phyloP scores from a whole-genome alignment of 1,284 basidiomycete genomes.

The Pyrrhoderma noxium region DNA sequence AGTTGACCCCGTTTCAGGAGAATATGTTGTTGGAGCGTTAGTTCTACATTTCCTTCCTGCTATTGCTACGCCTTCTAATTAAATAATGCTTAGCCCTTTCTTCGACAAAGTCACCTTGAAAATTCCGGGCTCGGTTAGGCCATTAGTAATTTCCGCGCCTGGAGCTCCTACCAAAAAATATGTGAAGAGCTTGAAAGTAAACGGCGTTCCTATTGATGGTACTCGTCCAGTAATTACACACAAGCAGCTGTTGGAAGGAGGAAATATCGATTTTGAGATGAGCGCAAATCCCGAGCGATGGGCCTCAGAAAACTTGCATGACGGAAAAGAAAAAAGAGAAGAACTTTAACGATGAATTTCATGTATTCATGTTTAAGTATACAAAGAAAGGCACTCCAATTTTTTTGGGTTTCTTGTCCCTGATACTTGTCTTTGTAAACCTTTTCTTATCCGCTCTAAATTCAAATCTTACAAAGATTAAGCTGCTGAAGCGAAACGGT shows the following conservation, averaged over 20 bases:
- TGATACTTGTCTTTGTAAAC: too few species aligned
- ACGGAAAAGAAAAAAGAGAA: not conserved
- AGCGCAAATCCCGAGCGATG: conserved; percentile 39
- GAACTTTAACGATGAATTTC: not conserved
- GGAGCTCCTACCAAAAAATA: conserved; percentile 53
- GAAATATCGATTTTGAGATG: conserved; percentile 60
- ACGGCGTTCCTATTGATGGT: conserved; percentile 35
- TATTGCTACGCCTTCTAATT: conserved; percentile 15
- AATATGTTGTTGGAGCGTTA: conserved; percentile 68
- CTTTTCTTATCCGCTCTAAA: too few species aligned
- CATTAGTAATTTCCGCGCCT: conserved; percentile 42
- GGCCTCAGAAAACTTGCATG: conserved; percentile 25
- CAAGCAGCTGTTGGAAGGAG: conserved; percentile 48
- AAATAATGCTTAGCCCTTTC: conserved; percentile 41
- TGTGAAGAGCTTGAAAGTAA: conserved; percentile 48
- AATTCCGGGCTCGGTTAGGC: conserved; percentile 37
- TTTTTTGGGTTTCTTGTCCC: too few species aligned
- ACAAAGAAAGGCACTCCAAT: too few species aligned
- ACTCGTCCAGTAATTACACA: conserved; percentile 47
- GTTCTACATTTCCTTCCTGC: conserved; percentile 23
- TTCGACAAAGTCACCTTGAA: conserved; percentile 56
- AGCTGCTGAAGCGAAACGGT: too few species aligned
- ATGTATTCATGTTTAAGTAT: too few species aligned
- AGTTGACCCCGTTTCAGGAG: conserved; percentile 71
- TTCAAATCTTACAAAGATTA: too few species aligned